Base-by-base conservation (phyloP, 139 green algal species). In the Spirogloea muscicola region DNA sequence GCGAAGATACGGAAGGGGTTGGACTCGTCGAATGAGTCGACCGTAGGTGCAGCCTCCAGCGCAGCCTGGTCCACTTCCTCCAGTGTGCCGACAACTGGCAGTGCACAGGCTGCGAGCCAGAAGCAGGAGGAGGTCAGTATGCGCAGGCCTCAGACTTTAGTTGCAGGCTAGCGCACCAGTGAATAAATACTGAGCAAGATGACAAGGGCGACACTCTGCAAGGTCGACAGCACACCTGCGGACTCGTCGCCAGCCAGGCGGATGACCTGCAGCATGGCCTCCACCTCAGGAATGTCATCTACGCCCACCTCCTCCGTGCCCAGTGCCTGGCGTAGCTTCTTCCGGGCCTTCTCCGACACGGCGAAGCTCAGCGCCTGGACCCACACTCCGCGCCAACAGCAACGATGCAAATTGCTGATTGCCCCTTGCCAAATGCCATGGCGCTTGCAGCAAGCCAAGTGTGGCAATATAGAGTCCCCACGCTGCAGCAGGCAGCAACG, bases 1-100 rank as follows among this genome's bases (percentile, higher is more conserved):
- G 68, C 42, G 68, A 76, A 76, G 27, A 76, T 33, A 27, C 51
- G 57, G 49, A 76, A 76, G 25, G 43, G 49, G 51, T 74, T 7
- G 6, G 64, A 58, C 37, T 16, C 5, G 46, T 64, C 18, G 27
- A 40, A n/a, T 3, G 34, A 10, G 0, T 10, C 18, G 29, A 38
- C 40, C 63, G 31, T 29, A 10, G 71, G 25, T 42, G 68, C 66
- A 29, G 27, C 41, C 10, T 62, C 39, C n/a, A 79, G 42, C 27
- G 61, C 71, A 10, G 49, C 71, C 57, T 13, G 13, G 13, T 13
- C 13, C 13, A 65, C 31, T 65, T 38, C 33, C 13, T 13, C 13
- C 57, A 65, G 36, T 42, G 27, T 18, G 13, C 57, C 57, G 36
- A 65, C 57, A 21, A 55, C n/a, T n/a, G n/a, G n/a, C n/a, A n/a